phyloP scores from a whole-genome alignment of 345 rosid genomes.

The Trapa bicornis region DNA sequence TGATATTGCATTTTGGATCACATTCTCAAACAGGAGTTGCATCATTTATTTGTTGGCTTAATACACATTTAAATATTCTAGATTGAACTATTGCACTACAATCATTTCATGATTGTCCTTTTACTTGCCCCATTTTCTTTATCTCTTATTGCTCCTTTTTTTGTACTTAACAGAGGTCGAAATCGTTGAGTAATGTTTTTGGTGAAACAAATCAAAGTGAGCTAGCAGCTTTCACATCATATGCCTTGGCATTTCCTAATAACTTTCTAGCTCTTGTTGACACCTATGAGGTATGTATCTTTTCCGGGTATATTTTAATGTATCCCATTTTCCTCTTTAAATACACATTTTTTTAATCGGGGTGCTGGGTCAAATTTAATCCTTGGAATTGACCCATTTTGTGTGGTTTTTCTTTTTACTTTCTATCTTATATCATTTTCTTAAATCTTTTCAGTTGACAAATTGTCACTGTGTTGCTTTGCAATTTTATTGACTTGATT shows the following conservation, averaged over 20 bases:
- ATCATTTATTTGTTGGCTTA: neutral
- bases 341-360: neutral
- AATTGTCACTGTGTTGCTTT: neutral
- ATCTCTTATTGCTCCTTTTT: neutral
- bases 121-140: neutral
- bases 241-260: slow-evolving; percentile 85
- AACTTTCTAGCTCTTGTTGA: slow-evolving; percentile 87
- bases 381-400: neutral
- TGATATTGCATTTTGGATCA: neutral
- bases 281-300: slow-evolving; percentile 70
- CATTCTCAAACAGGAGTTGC: neutral
- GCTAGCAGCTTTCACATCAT: slow-evolving; percentile 83
- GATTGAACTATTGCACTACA: too few relatives aligned
- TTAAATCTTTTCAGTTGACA: too few relatives aligned
- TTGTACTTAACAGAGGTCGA: slow-evolving; percentile 28
- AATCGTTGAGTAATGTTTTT: slow-evolving; percentile 24
- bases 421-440: too few relatives aligned
- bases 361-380: neutral
- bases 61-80: too few relatives aligned
- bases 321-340: neutral
- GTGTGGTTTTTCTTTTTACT: too few relatives aligned
- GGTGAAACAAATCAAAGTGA: slow-evolving; percentile 93
- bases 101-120: neutral
- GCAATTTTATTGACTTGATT: neutral
- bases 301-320: neutral